Evolutionary conservation across 345 rosid species (phyloP).

Genomic region (Euphorbia peplus): DNA sequence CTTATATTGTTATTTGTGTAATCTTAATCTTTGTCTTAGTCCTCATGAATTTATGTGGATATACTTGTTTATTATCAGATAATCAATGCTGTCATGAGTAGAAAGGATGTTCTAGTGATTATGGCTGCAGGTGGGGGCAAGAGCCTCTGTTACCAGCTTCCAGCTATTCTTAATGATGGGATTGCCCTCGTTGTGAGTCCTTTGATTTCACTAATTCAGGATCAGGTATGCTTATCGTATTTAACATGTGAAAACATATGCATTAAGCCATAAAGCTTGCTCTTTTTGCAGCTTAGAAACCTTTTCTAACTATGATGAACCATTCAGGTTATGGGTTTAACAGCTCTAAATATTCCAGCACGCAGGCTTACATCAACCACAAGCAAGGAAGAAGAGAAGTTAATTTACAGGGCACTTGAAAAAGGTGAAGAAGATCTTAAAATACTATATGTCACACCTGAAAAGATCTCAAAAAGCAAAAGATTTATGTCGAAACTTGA

Average conservation of each 20-base stretch:
- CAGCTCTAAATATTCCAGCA: slow-evolving; percentile 81
- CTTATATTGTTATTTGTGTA: not conserved
- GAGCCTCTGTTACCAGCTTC: slow-evolving; percentile 97
- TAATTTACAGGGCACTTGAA: slow-evolving; percentile 85
- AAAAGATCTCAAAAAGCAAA: slow-evolving; percentile 94
- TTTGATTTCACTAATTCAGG: slow-evolving; percentile 87
- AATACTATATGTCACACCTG: slow-evolving; percentile 89
- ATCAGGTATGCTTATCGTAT: slow-evolving; percentile 55
- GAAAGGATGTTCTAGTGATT: slow-evolving; percentile 81
- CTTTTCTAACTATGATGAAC: slow-evolving; percentile 4
- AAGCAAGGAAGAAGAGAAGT: slow-evolving; percentile 81
- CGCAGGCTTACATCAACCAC: slow-evolving; percentile 82
- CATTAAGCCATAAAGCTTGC: not conserved
- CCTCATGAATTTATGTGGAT: slow-evolving; percentile 6
- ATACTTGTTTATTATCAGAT: slow-evolving; percentile 42
- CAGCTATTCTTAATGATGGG: slow-evolving; percentile 67
- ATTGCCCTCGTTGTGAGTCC: slow-evolving; percentile 89
- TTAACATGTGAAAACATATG: not conserved
- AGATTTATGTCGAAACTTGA: slow-evolving; percentile 99
- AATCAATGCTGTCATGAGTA: slow-evolving; percentile 78
- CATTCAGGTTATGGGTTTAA: slow-evolving; percentile 84
- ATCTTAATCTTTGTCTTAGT: not conserved
- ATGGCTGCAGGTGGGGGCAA: slow-evolving; percentile 99
- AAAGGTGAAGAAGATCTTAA: slow-evolving; percentile 82
- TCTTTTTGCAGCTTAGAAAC: not conserved